These are phyloP conservation scores for Colletotrichum sp. DNA, from an alignment of 2,329 filamentous ascomycete species.

Conservation along the genomic window DNA sequence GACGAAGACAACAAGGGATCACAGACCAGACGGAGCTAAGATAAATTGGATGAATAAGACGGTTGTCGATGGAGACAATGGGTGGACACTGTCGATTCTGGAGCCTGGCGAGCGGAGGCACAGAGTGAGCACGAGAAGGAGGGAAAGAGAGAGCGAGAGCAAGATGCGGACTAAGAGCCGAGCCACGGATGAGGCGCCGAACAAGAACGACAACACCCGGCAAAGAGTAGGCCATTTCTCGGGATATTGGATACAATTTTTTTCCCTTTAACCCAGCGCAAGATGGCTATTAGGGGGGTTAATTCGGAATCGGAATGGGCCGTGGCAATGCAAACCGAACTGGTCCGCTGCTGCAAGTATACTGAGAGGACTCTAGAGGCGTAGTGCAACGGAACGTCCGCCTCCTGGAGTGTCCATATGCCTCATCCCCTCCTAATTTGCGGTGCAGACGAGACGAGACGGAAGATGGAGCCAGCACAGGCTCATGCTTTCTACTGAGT, in stretches of 20 bases:
- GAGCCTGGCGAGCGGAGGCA: background rate
- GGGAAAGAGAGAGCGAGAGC: background rate
- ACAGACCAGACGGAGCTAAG: conserved; percentile 2
- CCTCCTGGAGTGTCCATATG: background rate
- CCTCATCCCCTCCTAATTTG: conserved; percentile 3
- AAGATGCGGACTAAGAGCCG: background rate
- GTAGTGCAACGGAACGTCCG: background rate
- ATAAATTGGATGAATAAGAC: conserved; percentile 14
- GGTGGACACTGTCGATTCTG: background rate
- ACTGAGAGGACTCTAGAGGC: background rate
- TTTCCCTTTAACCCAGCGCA: background rate
- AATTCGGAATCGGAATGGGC: background rate
- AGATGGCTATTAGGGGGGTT: background rate
- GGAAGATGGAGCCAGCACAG: background rate
- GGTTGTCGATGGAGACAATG: conserved; percentile 4
- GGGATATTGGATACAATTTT: background rate
- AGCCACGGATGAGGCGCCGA: background rate
- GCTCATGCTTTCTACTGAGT: background rate
- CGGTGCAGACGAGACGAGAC: background rate
- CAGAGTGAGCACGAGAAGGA: background rate
- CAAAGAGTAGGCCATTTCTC: background rate
- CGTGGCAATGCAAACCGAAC: background rate
- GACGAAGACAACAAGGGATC: background rate
- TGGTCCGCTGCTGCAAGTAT: background rate
- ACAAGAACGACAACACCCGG: background rate